phyloP scores from a whole-genome alignment of 495 filamentous ascomycete species.

The Clohesyomyces aquaticus region DNA sequence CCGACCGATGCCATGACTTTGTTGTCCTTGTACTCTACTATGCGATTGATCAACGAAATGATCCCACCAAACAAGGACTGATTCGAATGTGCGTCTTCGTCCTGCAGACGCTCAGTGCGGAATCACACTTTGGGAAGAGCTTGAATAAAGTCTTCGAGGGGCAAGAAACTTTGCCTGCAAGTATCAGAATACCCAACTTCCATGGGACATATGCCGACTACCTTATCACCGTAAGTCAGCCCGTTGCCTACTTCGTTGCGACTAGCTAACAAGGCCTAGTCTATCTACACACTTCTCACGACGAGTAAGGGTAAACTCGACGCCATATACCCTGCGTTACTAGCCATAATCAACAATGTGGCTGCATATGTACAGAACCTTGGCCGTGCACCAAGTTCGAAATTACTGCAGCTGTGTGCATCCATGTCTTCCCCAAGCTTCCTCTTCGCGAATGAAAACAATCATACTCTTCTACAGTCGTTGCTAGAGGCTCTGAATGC shows the following conservation, averaged over 20 bases:
- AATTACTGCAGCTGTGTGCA: conserved; percentile 84
- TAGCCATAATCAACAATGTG: conserved; percentile 93
- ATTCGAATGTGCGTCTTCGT: conserved; percentile 97
- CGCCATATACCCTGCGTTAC: conserved; percentile 87
- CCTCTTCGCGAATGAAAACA: conserved; percentile 92
- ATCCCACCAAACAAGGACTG: conserved; percentile 86
- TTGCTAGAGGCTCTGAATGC: conserved; percentile 90
- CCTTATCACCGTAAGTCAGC: conserved; percentile 81
- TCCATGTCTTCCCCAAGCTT: conserved; percentile 96
- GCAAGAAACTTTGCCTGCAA: conserved; percentile 82
- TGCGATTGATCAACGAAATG: conserved; percentile 81
- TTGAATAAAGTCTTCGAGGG: conserved; percentile 87
- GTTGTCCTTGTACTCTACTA: conserved; percentile 90
- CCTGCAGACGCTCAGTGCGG: conserved; percentile 91
- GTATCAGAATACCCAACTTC: conserved; percentile 81
- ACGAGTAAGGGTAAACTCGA: conserved; percentile 88
- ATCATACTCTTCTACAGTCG: conserved; percentile 79
- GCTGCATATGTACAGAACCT: conserved; percentile 80
- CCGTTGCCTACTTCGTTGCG: too few species aligned
- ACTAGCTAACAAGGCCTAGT: conserved; percentile 63
- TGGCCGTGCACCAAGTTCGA: conserved; percentile 73
- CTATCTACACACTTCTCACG: conserved; percentile 89
- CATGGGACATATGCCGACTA: conserved; percentile 92
- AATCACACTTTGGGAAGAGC: conserved; percentile 86
- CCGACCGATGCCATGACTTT: conserved; percentile 90